phyloP scores from a whole-genome alignment of 208 protist genomes.

The Crithidia sp. region DNA sequence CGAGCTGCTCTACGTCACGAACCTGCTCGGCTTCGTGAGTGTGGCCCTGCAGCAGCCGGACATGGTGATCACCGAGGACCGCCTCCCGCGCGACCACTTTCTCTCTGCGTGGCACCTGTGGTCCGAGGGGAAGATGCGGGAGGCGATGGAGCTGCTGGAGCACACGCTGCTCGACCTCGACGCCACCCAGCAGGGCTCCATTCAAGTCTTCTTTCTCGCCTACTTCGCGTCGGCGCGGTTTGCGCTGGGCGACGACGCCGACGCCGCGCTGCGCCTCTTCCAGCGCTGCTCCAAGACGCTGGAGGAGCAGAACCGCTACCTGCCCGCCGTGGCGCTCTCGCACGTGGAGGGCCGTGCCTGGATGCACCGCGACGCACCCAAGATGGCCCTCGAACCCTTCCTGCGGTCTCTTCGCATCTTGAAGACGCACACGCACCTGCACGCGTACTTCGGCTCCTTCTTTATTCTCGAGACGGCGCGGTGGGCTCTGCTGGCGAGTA shows the following conservation, averaged over 20 bases:
- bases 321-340: constrained; percentile 9
- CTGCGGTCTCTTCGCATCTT: constrained; percentile 34
- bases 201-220: constrained; percentile 25
- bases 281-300: constrained; percentile 28
- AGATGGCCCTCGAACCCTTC: constrained; percentile 38
- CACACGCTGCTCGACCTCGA: constrained; percentile 26
- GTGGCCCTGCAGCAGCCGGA: constrained; percentile 21
- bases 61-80: constrained; percentile 7
- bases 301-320: constrained; percentile 5
- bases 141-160: constrained; percentile 44
- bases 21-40: constrained; percentile 49
- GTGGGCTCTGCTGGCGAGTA: constrained; percentile 32
- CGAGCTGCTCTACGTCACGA: constrained; percentile 58
- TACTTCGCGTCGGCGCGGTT: constrained; percentile 32
- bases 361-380: constrained; percentile 33
- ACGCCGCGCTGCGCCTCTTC: constrained; percentile 29
- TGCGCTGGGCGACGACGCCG: constrained; percentile 30
- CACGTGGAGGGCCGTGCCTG: constrained; percentile 34
- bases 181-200: constrained; percentile 15
- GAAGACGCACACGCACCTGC: constrained; percentile 31
- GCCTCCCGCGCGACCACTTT: constrained; percentile 12
- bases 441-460: constrained; percentile 53
- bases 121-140: constrained; percentile 28
- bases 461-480: constrained; percentile 44
- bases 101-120: constrained; percentile 18